A percentile compares a stretch with the other conserved stretches of the same genome.
These are phyloP conservation scores for Zarea fungicola DNA, from an alignment of 2,329 filamentous ascomycete genomes.

Conservation along the genomic window DNA sequence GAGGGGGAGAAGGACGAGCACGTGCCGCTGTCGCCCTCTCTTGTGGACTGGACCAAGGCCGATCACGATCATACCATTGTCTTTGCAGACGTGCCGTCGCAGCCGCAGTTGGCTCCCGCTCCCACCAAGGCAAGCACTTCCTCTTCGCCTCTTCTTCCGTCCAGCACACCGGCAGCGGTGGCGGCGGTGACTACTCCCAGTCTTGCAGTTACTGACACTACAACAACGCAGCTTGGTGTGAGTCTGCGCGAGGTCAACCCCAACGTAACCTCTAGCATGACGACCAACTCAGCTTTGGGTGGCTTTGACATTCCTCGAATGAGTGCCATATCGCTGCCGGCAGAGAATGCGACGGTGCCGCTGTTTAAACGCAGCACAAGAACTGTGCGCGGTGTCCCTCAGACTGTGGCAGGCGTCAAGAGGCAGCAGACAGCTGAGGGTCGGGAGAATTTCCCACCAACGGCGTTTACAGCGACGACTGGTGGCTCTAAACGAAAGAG, in stretches of 20 bases:
- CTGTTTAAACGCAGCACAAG: constrained; percentile 42
- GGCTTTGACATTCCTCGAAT: constrained; percentile 39
- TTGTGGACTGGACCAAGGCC: constrained; percentile 23
- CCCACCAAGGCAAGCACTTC: constrained; percentile 10
- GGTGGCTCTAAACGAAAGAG: constrained; percentile 50
- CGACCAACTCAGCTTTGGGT: constrained; percentile 27
- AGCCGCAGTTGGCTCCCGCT: not conserved
- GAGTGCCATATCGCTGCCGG: constrained; percentile 36
- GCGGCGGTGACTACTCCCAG: too few relatives aligned
- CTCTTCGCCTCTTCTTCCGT: constrained; percentile 18
- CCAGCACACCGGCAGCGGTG: constrained; percentile 14
- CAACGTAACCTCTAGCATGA: constrained; percentile 39
- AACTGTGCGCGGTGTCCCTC: constrained; percentile 13
- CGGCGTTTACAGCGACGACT: constrained; percentile 19
- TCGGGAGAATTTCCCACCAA: constrained; percentile 46
- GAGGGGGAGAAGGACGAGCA: constrained; percentile 19
- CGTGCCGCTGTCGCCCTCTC: constrained; percentile 16
- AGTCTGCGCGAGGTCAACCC: constrained; percentile 54
- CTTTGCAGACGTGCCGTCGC: constrained; percentile 33
- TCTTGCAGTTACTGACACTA: constrained; percentile 26
- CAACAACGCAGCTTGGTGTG: constrained; percentile 32
- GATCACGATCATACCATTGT: constrained; percentile 35
- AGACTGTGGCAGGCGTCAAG: constrained; percentile 31
- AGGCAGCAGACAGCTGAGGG: constrained; percentile 37
- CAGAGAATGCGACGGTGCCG: constrained; percentile 38